phyloP scores from a whole-genome alignment of 768 basidiomycete species.

The Butyriboletus loyo region DNA sequence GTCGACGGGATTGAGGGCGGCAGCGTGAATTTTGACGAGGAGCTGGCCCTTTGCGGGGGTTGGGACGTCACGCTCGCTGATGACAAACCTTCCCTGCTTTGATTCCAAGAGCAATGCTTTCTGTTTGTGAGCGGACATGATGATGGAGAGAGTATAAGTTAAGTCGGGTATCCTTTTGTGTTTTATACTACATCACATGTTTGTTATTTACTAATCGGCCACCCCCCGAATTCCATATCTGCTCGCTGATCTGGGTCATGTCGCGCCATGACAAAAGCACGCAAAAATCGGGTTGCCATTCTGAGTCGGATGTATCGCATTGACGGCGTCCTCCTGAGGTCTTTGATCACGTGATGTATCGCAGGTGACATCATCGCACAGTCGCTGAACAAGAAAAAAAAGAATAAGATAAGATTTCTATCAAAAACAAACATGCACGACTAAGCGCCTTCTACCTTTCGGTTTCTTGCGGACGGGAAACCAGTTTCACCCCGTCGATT shows the following conservation, averaged over 20 bases:
- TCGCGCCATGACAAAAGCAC: conserved; percentile 29
- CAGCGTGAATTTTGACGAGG: conserved; percentile 39
- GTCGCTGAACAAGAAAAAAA: conserved; percentile 21
- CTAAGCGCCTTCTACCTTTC: conserved; percentile 31
- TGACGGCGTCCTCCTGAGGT: conserved; percentile 28
- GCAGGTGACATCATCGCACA: conserved; percentile 15
- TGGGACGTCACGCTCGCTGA: conserved; percentile 27
- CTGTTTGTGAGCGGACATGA: conserved; percentile 26
- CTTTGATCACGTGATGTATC: conserved; percentile 21
- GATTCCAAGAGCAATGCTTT: conserved; percentile 29
- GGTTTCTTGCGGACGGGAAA: conserved; percentile 44
- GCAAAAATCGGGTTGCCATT: conserved; percentile 31
- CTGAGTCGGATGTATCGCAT: conserved; percentile 31
- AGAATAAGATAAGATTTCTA: conserved; percentile 26
- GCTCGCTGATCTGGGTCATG: conserved; percentile 26
- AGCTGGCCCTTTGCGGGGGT: conserved; percentile 39
- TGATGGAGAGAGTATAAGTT: conserved; percentile 12
- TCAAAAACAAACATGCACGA: conserved; percentile 14
- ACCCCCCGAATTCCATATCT: conserved; percentile 31
- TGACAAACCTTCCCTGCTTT: conserved; percentile 28
- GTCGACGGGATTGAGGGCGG: conserved; percentile 47
- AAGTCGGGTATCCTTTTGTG: conserved; percentile 8
- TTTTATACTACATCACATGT: conserved; percentile 15
- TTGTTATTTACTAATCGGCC: conserved; percentile 29
- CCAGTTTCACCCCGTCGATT: conserved; percentile 45